Evolutionary conservation across 2,329 filamentous ascomycete genomes (phyloP).

Genomic region (Claviceps africana): DNA sequence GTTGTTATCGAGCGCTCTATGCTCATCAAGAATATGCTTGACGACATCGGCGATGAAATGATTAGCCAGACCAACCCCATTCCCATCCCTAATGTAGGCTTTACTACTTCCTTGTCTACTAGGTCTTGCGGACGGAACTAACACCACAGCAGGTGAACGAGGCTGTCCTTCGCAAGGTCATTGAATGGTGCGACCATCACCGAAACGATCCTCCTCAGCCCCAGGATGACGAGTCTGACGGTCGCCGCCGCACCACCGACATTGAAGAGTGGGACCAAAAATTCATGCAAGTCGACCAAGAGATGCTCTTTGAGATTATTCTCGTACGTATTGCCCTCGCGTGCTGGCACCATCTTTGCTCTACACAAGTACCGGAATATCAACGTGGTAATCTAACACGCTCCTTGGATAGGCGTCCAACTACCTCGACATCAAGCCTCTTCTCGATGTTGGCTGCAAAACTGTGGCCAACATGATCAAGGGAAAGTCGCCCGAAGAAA

Average conservation of each 20-base stretch:
- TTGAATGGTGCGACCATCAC: conserved; percentile 97
- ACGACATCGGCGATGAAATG: conserved; percentile 63
- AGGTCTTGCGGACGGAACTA: background rate
- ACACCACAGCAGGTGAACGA: conserved; percentile 62
- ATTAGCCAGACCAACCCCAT: conserved; percentile 51
- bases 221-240: conserved; percentile 81
- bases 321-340: conserved; percentile 46
- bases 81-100: conserved; percentile 69
- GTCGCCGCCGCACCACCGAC: conserved; percentile 94
- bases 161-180: conserved; percentile 83
- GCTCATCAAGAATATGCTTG: conserved; percentile 96
- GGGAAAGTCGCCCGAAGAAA: conserved; percentile 98
- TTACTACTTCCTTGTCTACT: background rate
- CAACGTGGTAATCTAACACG: background rate
- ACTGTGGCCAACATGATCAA: conserved; percentile 99
- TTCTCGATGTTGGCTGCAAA: conserved; percentile 90
- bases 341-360: background rate
- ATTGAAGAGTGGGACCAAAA: conserved; percentile 99
- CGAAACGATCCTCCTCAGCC: conserved; percentile 71
- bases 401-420: conserved; percentile 61
- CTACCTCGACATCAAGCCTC: conserved; percentile 96
- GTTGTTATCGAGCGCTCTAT: conserved; percentile 80
- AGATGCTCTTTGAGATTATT: conserved; percentile 99
- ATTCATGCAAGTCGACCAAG: conserved; percentile 99
- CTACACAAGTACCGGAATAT: background rate